phyloP scores from a whole-genome alignment of 306 rosid genomes.

The Fragaria nilgerrensis region DNA sequence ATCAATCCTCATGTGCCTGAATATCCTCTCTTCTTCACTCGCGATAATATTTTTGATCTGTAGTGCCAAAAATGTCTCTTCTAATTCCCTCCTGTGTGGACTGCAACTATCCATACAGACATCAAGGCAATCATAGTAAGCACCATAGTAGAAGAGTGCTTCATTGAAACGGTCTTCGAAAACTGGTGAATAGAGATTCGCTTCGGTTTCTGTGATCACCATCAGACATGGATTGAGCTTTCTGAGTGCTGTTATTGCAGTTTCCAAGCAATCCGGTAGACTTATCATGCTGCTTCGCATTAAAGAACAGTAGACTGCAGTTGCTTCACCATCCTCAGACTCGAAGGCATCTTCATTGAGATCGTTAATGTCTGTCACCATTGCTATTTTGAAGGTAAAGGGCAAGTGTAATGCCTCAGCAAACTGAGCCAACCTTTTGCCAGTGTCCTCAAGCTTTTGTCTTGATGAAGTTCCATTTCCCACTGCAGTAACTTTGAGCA shows the following conservation, averaged over 20 bases:
- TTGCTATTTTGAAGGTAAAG: slow-evolving; percentile 40
- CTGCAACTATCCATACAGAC: neutral
- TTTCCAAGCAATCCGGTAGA: neutral
- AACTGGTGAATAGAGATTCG: neutral
- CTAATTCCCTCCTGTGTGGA: neutral
- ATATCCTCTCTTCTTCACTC: slow-evolving; percentile 4
- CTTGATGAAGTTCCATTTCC: slow-evolving; percentile 21
- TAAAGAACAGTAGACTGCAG: slow-evolving; percentile 38
- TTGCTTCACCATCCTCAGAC: slow-evolving; percentile 39
- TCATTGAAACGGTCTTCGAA: slow-evolving; percentile 2
- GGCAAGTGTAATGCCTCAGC: slow-evolving; percentile 44
- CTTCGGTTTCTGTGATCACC: neutral
- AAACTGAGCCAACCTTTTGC: slow-evolving; percentile 30
- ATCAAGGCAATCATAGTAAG: neutral
- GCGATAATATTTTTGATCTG: neutral
- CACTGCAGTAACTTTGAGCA: slow-evolving; percentile 33
- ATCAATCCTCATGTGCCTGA: slow-evolving; percentile 9
- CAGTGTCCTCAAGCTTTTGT: slow-evolving; percentile 28
- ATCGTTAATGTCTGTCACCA: slow-evolving; percentile 39
- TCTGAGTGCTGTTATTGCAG: slow-evolving; percentile 2
- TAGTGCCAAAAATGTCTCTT: neutral
- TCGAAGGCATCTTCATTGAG: slow-evolving; percentile 38
- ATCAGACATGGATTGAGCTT: slow-evolving; percentile 7
- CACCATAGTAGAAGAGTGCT: neutral
- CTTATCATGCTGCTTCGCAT: neutral